Evolutionary conservation across 139 green algal genomes (phyloP), one percentile per base, ranked within the genome.

Genomic region (Chlamydomonas incerta): DNA sequence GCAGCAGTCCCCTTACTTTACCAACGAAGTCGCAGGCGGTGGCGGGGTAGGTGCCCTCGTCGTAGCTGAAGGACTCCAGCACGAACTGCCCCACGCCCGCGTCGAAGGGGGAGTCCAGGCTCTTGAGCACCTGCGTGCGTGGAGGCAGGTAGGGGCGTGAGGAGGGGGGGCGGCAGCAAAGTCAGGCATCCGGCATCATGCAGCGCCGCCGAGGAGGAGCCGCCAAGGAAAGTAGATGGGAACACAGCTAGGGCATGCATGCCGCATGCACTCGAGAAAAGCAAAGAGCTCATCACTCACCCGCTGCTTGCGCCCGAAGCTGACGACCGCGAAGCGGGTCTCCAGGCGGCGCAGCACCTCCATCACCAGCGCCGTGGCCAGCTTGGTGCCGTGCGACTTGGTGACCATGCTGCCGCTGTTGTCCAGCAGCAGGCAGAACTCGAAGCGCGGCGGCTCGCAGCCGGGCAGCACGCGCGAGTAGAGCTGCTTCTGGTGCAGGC

Each of bases 381-480:
- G 82, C 74, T 82, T 82, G 46, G 80, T 86, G 34, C 90, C 76
- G 35, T 74, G 65, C 20, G 77, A 82, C 52, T 90, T 88, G 33
- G 69, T 79, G 14, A 68, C 46, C 89, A 92, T 92, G 74, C 67
- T 86, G 80, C 86, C 89, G 68, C 86, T 89, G 86, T 92, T 92
- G 85, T 92, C 89, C 20, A 92, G 46, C 69, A 89, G 74, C 34
- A 92, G 57, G 47, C 82, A 89, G 47, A 80, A 81, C 74, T 92
- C 86, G 74, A 90, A 85, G 87, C 34, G 69, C 6, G 72, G 72
- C 47, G 50, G 50, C 29, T 26, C 34, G 35, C 24, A 46, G 65
- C 60, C 50, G 81, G 75, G 57, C 10, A 23, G 28, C 31, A 46
- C 58, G 63, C 37, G 35, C 29, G 65, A 35, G 80, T 87, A 84